These are phyloP conservation scores for Stemphylium vesicarium DNA, from an alignment of 2,329 filamentous ascomycete species.

Conservation along the genomic window DNA sequence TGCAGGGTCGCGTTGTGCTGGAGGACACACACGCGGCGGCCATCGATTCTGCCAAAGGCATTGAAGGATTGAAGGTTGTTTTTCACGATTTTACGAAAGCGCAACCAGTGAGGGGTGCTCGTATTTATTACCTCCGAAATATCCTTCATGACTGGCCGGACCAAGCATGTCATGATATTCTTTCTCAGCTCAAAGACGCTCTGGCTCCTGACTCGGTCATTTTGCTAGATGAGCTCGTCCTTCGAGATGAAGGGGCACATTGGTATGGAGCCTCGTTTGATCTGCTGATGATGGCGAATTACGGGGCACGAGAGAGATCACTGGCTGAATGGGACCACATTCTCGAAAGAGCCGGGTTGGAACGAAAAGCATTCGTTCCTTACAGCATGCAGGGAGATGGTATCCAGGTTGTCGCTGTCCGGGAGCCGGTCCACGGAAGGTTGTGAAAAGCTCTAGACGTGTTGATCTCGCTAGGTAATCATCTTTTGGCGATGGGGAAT, in stretches of 20 bases:
- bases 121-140: slow-evolving; percentile 9
- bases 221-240: slow-evolving; percentile 5
- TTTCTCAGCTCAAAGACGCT: slow-evolving; percentile 5
- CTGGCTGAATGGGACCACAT: slow-evolving; percentile 9
- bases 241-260: slow-evolving; percentile 4
- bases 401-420: slow-evolving; percentile 4
- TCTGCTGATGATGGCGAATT: slow-evolving; percentile 14
- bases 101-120: slow-evolving; percentile 3
- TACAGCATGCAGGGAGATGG: slow-evolving; percentile 11
- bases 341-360: slow-evolving; percentile 6
- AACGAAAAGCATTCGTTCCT: slow-evolving; percentile 7
- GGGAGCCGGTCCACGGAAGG: background rate
- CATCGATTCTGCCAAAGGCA: slow-evolving; percentile 6
- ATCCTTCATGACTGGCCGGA: slow-evolving; percentile 13
- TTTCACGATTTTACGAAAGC: slow-evolving; percentile 7
- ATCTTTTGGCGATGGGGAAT: background rate
- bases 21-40: slow-evolving; percentile 9
- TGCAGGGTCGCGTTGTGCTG: slow-evolving; percentile 6
- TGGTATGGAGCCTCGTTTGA: slow-evolving; percentile 11
- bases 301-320: slow-evolving; percentile 7
- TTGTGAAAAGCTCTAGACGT: background rate
- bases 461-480: background rate
- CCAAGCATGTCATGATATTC: slow-evolving; percentile 2
- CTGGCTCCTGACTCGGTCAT: slow-evolving; percentile 12
- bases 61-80: slow-evolving; percentile 4